Evolutionary conservation across 805 yeast genomes (phyloP).

Genomic region (Candida fluviatilis): DNA sequence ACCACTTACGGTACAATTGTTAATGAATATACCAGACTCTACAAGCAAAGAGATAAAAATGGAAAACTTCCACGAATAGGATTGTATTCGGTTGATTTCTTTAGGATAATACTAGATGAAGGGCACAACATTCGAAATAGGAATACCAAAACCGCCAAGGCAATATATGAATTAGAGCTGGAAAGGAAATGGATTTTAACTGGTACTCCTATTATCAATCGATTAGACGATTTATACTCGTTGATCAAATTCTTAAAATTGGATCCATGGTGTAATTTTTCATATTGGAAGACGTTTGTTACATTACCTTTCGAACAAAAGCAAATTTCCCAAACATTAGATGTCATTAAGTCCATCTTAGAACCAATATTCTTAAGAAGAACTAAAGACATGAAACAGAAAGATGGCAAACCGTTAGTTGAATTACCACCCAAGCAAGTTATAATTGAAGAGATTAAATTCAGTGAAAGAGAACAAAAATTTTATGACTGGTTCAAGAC

Average conservation of each 20-base stretch:
- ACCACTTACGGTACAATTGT: conserved; percentile 88
- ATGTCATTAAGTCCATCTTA: conserved; percentile 77
- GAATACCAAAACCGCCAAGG: conserved; percentile 71
- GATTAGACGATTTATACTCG: conserved; percentile 82
- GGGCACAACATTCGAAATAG: conserved; percentile 87
- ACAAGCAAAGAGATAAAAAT: conserved; percentile 23
- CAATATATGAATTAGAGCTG: conserved; percentile 64
- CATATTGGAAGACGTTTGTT: conserved; percentile 84
- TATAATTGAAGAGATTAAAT: conserved; percentile 58
- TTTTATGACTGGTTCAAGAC: conserved; percentile 67
- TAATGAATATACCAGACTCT: conserved; percentile 60
- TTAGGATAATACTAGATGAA: conserved; percentile 80
- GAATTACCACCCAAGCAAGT: conserved; percentile 74
- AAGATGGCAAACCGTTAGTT: conserved; percentile 70
- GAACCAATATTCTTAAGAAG: conserved; percentile 81
- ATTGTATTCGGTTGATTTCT: conserved; percentile 66
- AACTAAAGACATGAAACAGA: conserved; percentile 78
- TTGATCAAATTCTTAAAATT: conserved; percentile 67
- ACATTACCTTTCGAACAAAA: conserved; percentile 79
- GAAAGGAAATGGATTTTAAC: conserved; percentile 79
- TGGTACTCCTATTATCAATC: conserved; percentile 89
- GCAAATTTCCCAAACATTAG: conserved; percentile 67
- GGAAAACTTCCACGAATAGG: conserved; percentile 43
- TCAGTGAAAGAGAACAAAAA: conserved; percentile 60
- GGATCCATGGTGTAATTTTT: conserved; percentile 87